Conservation (phyloP, 768 basidiomycete species). For the Coprinopsis cinerea region DNA sequence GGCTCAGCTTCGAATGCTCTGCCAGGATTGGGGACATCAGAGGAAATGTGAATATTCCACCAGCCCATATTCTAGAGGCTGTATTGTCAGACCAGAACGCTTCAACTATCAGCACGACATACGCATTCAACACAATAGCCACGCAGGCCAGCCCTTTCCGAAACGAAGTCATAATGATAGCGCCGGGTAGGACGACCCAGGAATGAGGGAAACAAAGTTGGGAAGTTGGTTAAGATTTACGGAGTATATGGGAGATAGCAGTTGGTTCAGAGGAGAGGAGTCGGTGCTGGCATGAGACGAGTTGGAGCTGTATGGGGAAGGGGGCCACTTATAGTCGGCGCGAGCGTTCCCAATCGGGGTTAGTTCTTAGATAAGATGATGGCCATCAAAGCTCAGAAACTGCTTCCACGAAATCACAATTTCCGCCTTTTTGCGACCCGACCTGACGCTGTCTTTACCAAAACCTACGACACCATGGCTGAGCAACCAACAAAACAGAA, state of each 20-base stretch:
- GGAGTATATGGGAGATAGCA: background rate
- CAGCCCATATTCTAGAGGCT: slow-evolving; percentile 58
- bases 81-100: too few relatives aligned
- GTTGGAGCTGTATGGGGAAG: background rate
- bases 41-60: slow-evolving; percentile 78
- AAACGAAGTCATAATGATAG: background rate
- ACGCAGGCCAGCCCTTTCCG: background rate
- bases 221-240: background rate
- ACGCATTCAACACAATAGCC: slow-evolving; percentile 4
- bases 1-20: slow-evolving; percentile 54
- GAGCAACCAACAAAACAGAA: slow-evolving; percentile 53
- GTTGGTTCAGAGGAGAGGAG: background rate
- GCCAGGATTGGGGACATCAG: slow-evolving; percentile 62
- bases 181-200: background rate
- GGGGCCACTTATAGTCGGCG: too few relatives aligned
- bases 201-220: too few relatives aligned
- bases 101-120: too few relatives aligned
- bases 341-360: too few relatives aligned
- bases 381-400: background rate
- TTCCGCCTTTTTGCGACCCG: background rate
- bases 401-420: background rate
- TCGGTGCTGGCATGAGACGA: slow-evolving; percentile 1
- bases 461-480: slow-evolving; percentile 22
- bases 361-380: background rate
- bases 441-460: background rate